phyloP scores from a whole-genome alignment of 2,329 filamentous ascomycete genomes.

The Trichoderma sp. region DNA sequence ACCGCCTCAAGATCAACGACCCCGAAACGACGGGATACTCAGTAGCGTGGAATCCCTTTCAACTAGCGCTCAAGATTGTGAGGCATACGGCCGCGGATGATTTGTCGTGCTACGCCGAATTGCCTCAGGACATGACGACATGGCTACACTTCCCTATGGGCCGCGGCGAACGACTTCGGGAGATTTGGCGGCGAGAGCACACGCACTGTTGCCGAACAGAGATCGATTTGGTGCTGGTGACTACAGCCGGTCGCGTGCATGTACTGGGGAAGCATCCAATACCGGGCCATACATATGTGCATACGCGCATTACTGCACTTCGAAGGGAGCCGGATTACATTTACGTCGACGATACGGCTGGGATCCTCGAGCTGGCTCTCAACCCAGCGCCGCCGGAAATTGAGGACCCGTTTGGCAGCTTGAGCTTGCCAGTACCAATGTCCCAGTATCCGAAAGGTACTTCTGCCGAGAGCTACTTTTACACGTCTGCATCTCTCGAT shows the following conservation, averaged over 20 bases:
- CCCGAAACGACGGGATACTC: not conserved
- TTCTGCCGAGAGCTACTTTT: not conserved
- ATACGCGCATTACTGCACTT: not conserved
- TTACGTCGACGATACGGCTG: not conserved
- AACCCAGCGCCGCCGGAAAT: not conserved
- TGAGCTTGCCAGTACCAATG: not conserved
- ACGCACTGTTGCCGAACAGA: not conserved
- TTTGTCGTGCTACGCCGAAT: not conserved
- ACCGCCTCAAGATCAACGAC: not conserved
- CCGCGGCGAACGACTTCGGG: not conserved
- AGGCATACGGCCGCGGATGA: not conserved
- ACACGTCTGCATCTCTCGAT: not conserved
- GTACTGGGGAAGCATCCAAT: not conserved
- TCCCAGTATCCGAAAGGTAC: not conserved
- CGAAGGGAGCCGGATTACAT: not conserved
- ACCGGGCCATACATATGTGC: not conserved
- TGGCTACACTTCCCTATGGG: not conserved
- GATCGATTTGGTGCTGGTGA: not conserved
- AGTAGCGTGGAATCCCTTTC: not conserved
- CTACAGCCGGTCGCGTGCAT: not conserved
- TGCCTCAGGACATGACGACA: not conserved
- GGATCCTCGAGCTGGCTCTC: not conserved
- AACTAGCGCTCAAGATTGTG: not conserved
- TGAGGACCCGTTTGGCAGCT: not conserved
- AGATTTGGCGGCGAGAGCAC: not conserved